Percentiles rank a stretch among this genome's conserved stretches.
Evolutionary conservation across 768 basidiomycete species (phyloP).

Genomic region (Tulasnella sp.): DNA sequence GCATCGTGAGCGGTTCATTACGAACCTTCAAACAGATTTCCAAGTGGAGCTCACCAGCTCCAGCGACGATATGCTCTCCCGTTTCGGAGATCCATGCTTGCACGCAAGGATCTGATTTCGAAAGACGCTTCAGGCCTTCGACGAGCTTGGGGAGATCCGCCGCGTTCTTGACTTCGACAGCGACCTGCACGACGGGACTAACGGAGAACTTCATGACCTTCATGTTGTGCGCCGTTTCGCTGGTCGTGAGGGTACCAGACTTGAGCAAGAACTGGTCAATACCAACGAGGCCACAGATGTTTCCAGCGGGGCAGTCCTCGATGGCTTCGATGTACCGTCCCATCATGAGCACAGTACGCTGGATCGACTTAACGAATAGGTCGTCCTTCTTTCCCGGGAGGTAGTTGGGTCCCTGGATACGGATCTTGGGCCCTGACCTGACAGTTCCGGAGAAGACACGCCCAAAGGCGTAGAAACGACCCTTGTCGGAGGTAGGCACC

Average conservation of each 20-base stretch:
- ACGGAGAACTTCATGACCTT: conserved; percentile 99
- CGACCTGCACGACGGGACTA: conserved; percentile 96
- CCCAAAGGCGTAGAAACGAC: conserved; percentile 99
- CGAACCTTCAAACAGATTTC: conserved; percentile 96
- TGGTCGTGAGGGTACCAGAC: conserved; percentile 94
- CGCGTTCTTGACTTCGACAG: conserved; percentile 99
- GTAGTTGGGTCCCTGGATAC: conserved; percentile 99
- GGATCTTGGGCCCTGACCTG: conserved; percentile 92
- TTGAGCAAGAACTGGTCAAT: conserved; percentile 99
- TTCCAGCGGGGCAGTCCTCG: conserved; percentile 97
- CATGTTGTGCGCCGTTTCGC: conserved; percentile 99
- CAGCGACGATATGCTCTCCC: conserved; percentile 98
- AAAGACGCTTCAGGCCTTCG: conserved; percentile 99
- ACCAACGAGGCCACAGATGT: conserved; percentile 98
- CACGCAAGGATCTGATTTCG: conserved; percentile 99
- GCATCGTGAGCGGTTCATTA: not conserved
- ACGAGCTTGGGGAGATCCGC: conserved; percentile 98
- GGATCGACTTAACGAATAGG: conserved; percentile 93
- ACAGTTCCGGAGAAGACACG: conserved; percentile 99
- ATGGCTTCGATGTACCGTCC: conserved; percentile 97
- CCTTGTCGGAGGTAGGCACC: conserved; percentile 99
- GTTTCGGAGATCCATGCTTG: conserved; percentile 86
- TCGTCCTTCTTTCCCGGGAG: conserved; percentile 98
- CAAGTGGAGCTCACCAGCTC: conserved; percentile 97
- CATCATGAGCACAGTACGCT: conserved; percentile 99